Conservation (phyloP, 2,329 filamentous ascomycete species). For the Fusarium musae region DNA sequence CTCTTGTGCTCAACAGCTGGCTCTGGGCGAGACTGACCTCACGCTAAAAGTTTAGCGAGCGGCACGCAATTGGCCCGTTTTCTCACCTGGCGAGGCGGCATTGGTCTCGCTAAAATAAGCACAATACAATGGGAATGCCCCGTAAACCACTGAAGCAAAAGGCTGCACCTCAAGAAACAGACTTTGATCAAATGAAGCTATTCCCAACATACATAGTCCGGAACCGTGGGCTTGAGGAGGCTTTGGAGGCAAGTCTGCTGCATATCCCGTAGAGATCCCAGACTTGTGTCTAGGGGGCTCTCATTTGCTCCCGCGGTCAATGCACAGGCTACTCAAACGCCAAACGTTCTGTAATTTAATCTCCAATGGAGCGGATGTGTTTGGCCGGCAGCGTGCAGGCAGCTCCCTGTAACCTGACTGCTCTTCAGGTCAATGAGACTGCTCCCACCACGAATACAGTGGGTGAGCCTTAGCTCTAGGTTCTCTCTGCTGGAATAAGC, state of each 20-base stretch:
- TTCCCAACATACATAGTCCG: not conserved
- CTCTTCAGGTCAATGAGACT: not conserved
- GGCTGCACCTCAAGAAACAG: not conserved
- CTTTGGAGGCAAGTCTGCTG: not conserved
- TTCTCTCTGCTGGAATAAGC: too few relatives aligned
- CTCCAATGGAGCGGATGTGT: not conserved
- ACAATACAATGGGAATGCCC: not conserved
- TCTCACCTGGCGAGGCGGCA: not conserved
- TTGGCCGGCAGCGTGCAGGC: not conserved
- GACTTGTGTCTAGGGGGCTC: not conserved
- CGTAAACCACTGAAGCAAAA: not conserved
- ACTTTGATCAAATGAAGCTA: not conserved
- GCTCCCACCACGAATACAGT: not conserved
- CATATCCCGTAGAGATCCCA: fast-evolving
- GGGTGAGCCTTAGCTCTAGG: too few relatives aligned
- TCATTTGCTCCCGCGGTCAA: not conserved
- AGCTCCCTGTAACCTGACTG: not conserved
- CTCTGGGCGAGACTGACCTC: too few relatives aligned
- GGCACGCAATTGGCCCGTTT: not conserved
- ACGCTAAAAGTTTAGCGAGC: not conserved
- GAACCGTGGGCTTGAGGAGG: not conserved
- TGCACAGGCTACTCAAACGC: not conserved
- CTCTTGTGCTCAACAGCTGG: not conserved
- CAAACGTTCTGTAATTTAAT: not conserved
- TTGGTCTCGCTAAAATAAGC: not conserved